phyloP scores from a whole-genome alignment of 2,329 filamentous ascomycete genomes.

The Arachnopeziza araneosa region DNA sequence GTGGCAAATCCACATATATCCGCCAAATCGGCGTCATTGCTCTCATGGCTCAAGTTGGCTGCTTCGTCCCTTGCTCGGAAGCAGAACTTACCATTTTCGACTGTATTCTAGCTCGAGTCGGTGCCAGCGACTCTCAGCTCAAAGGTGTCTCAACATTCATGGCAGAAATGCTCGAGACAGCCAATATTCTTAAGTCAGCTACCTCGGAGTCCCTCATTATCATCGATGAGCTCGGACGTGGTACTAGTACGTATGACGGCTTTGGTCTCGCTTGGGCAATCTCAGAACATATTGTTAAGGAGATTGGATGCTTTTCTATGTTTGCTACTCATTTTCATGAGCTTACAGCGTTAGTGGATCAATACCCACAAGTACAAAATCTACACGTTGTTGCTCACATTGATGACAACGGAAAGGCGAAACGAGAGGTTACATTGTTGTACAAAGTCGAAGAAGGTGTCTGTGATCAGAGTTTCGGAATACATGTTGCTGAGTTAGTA shows the following conservation, averaged over 20 bases:
- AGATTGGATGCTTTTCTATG: slow-evolving; percentile 89
- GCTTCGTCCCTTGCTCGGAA: slow-evolving; percentile 86
- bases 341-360: slow-evolving; percentile 82
- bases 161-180: slow-evolving; percentile 99
- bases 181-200: slow-evolving; percentile 95
- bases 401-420: slow-evolving; percentile 38
- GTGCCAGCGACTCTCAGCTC: slow-evolving; percentile 91
- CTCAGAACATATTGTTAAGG: slow-evolving; percentile 91
- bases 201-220: slow-evolving; percentile 96
- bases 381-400: slow-evolving; percentile 96
- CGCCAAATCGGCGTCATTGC: slow-evolving; percentile 95
- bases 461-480: slow-evolving; percentile 96
- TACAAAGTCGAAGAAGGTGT: slow-evolving; percentile 96
- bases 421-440: slow-evolving; percentile 82
- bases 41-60: slow-evolving; percentile 93
- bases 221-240: slow-evolving; percentile 93
- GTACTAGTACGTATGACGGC: slow-evolving; percentile 96
- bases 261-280: slow-evolving; percentile 99
- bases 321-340: slow-evolving; percentile 99
- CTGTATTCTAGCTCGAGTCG: slow-evolving; percentile 91
- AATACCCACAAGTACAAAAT: slow-evolving; percentile 83
- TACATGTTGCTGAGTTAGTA: slow-evolving; percentile 95
- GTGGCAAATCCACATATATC: slow-evolving; percentile 97
- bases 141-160: slow-evolving; percentile 99
- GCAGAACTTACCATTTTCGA: slow-evolving; percentile 96